Base-by-base conservation (phyloP, 177 flowering plant genomes). In the Vitis hybrid region DNA sequence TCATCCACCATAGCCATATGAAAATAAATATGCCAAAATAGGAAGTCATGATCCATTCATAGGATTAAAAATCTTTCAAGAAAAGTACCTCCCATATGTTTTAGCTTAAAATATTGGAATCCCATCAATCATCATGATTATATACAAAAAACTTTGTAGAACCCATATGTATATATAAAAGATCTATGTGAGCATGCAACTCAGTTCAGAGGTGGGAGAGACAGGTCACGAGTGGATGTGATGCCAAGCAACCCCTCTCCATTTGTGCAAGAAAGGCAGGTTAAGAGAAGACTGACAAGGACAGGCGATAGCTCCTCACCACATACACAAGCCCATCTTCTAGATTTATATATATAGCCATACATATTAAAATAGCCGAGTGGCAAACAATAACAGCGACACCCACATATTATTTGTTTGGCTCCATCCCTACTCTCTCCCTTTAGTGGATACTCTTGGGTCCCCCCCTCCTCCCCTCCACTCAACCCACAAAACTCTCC, bases 381-480 rank as follows among this genome's bases (percentile, higher is more conserved):
- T 74, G 74, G 74, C 70, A 56, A 70, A 70, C 72, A 71, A 35
- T 40, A 74, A 75, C 35, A 62, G 71, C 68, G 64, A 75, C 74
- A 66, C 75, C 56, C 62, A 61, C 58, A 5, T 64, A 66, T 66
- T 51, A 9, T 16, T 64, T 64, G 19, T 67, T 67, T 67, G 62
- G 52, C 71, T 18, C 51, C 46, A 48, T 60, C 61, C 24, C 27
- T 58, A 9, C 64, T 61, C 40, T 27, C 48, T 61, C 64, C n/a
- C 11, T 21, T 27, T 27, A 32, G n/a, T 32, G 32, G 40, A 19
- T 61, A 19, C 64, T 30, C 27, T 58, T 58, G n/a, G 46, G 46
- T 40, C 46, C 46, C 46, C 8, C 46, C 46, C 46, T 35, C 46
- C 7, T 27, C 4, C 30, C 46, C 46, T 40, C 46, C 46, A 40